A percentile compares a stretch with the other conserved stretches of the same genome.
These are phyloP conservation scores for Gracilaria domingensis DNA, from an alignment of 23 red algal genomes.

Conservation along the genomic window DNA sequence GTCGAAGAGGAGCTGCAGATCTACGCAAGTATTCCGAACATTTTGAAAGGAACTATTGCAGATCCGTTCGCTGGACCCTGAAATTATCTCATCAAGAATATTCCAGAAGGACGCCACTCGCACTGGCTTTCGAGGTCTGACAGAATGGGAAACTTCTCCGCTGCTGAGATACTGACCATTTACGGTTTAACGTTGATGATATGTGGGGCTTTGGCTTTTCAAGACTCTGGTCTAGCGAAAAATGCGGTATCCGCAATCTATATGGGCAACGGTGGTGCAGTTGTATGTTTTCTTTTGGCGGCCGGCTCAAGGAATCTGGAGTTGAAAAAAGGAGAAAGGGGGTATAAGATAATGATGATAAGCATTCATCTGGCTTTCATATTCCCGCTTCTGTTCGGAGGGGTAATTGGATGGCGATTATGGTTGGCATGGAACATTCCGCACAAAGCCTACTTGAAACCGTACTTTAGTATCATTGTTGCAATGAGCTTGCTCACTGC, in stretches of 20 bases:
- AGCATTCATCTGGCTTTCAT: constrained; percentile 65
- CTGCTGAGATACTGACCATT: constrained; percentile 40
- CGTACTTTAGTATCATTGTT: constrained; percentile 50
- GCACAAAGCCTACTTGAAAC: constrained; percentile 53
- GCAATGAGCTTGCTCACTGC: constrained; percentile 40
- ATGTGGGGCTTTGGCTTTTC: constrained; percentile 63
- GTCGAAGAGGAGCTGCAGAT: too few relatives aligned
- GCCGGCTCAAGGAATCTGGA: constrained; percentile 34
- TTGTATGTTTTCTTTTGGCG: constrained; percentile 40
- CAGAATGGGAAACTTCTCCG: constrained; percentile 28
- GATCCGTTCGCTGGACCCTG: too few relatives aligned
- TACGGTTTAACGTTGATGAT: constrained; percentile 61
- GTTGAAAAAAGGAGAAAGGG: constrained; percentile 51
- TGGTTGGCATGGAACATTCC: constrained; percentile 52
- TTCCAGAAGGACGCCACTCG: neutral
- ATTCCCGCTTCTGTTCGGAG: constrained; percentile 42
- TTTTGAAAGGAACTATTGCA: neutral
- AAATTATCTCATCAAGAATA: too few relatives aligned
- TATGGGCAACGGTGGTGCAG: constrained; percentile 65
- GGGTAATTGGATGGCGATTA: constrained; percentile 45
- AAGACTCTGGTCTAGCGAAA: constrained; percentile 34
- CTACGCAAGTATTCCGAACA: too few relatives aligned
- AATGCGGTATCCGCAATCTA: constrained; percentile 56
- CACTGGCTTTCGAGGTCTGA: neutral
- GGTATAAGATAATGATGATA: constrained; percentile 69